Evolutionary conservation across 257 asterid genomes (phyloP).

Genomic region (Leptodermis oblonga): DNA sequence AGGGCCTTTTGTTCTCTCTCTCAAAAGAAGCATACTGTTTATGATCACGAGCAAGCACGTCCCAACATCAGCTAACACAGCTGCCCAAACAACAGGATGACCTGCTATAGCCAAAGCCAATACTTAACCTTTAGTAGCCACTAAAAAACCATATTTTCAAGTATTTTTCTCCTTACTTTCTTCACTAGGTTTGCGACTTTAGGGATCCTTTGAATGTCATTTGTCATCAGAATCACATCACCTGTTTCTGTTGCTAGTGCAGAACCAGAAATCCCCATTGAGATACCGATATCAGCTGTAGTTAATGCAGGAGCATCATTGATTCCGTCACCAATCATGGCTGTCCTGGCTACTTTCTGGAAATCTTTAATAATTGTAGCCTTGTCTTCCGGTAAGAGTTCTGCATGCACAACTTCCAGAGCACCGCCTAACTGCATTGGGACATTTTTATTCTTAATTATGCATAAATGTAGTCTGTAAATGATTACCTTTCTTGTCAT

Average conservation of each 20-base stretch:
- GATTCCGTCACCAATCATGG: constrained; percentile 84
- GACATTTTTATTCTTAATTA: background rate
- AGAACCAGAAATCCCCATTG: constrained; percentile 89
- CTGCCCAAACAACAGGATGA: constrained; percentile 89
- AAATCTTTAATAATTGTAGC: constrained; percentile 46
- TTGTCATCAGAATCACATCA: constrained; percentile 65
- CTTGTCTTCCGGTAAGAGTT: constrained; percentile 74
- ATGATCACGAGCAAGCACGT: constrained; percentile 75
- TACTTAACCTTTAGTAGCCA: constrained; percentile 54
- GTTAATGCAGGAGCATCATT: constrained; percentile 89
- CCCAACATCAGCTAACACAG: constrained; percentile 69
- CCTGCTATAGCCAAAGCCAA: constrained; percentile 71
- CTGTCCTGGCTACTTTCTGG: constrained; percentile 57
- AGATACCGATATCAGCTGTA: constrained; percentile 73
- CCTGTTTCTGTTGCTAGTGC: constrained; percentile 81
- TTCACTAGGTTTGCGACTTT: constrained; percentile 47
- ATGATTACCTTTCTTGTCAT: background rate
- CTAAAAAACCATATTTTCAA: constrained; percentile 52
- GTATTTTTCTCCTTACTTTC: constrained; percentile 44
- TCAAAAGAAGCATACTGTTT: constrained; percentile 70
- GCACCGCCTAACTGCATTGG: constrained; percentile 49
- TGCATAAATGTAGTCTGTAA: background rate
- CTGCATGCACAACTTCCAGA: constrained; percentile 53
- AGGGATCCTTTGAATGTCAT: constrained; percentile 65
- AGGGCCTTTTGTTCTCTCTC: constrained; percentile 18